These are phyloP conservation scores for Yarrowia sp. DNA, from an alignment of 805 yeast species.

Conservation along the genomic window DNA sequence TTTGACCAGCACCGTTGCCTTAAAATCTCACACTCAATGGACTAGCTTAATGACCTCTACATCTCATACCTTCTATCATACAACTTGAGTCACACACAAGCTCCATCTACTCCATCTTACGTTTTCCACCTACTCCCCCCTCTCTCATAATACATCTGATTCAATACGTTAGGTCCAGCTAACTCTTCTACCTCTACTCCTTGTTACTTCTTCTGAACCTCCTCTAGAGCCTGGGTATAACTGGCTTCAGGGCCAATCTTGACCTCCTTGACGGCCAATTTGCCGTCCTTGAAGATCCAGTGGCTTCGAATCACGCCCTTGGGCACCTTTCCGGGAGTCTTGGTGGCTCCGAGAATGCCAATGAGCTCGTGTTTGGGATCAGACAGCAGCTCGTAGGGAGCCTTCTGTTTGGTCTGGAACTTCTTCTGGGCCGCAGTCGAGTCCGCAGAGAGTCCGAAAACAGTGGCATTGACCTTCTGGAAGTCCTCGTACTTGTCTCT, in stretches of 20 bases:
- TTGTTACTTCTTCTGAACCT: slow-evolving; percentile 36
- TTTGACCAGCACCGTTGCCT: too few species aligned
- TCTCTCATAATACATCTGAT: too few species aligned
- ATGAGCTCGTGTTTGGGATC: slow-evolving; percentile 78
- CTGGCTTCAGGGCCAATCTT: slow-evolving; percentile 57
- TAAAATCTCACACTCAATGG: not conserved
- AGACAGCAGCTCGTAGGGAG: slow-evolving; percentile 75
- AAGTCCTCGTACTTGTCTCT: slow-evolving; percentile 68
- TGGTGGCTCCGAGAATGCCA: slow-evolving; percentile 81
- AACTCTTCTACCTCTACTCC: too few species aligned
- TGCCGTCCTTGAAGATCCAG: slow-evolving; percentile 85
- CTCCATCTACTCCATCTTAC: too few species aligned
- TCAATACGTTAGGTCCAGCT: not conserved
- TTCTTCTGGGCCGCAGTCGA: slow-evolving; percentile 76
- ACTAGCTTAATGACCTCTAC: not conserved
- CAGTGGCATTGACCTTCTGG: slow-evolving; percentile 59
- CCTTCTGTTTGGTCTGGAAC: slow-evolving; percentile 73
- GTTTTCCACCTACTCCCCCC: too few species aligned
- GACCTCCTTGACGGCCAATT: slow-evolving; percentile 60
- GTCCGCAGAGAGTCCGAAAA: slow-evolving; percentile 87
- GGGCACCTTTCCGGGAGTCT: slow-evolving; percentile 57
- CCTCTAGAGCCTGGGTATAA: slow-evolving; percentile 46
- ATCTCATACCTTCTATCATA: too few species aligned
- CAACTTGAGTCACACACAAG: too few species aligned
- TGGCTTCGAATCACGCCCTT: slow-evolving; percentile 85